A percentile compares a stretch with the other conserved stretches of the same genome.
These are phyloP conservation scores for Russula brevipes DNA, from an alignment of 768 basidiomycete genomes.

Conservation along the genomic window DNA sequence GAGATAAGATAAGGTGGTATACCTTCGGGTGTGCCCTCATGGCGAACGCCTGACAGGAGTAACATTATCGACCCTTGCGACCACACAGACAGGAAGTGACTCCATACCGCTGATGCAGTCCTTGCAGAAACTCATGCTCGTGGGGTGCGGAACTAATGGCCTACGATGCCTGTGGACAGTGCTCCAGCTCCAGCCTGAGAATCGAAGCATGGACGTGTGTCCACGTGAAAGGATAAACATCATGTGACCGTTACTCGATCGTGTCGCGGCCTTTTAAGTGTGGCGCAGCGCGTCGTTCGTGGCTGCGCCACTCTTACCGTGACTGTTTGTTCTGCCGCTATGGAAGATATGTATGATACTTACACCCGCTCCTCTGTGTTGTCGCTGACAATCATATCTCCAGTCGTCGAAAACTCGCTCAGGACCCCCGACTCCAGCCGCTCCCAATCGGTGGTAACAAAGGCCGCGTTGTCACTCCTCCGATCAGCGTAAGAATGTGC, in stretches of 20 bases:
- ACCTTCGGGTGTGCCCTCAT: slow-evolving; percentile 38
- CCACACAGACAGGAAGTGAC: background rate
- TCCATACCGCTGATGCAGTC: slow-evolving; percentile 52
- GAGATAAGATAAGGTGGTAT: background rate
- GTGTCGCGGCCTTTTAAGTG: too few species aligned
- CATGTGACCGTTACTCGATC: too few species aligned
- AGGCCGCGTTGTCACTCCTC: background rate
- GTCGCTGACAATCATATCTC: background rate
- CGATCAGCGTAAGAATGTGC: slow-evolving; percentile 4
- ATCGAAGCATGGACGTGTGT: too few species aligned
- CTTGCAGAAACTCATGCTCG: slow-evolving; percentile 48
- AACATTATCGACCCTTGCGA: background rate
- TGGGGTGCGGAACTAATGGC: background rate
- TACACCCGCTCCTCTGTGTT: background rate
- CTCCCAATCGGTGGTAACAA: slow-evolving; percentile 1
- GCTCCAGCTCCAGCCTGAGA: too few species aligned
- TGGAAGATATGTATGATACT: slow-evolving; percentile 16
- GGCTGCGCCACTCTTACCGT: background rate
- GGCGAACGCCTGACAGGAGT: slow-evolving; percentile 30
- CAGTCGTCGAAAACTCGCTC: slow-evolving; percentile 20
- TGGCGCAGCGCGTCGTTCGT: too few species aligned
- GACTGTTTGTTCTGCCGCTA: background rate
- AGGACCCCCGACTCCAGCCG: slow-evolving; percentile 4
- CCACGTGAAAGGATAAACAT: too few species aligned
- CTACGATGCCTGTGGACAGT: too few species aligned